phyloP scores from a whole-genome alignment of 148 eudicot genomes.

The Rhododendron mucronatum region DNA sequence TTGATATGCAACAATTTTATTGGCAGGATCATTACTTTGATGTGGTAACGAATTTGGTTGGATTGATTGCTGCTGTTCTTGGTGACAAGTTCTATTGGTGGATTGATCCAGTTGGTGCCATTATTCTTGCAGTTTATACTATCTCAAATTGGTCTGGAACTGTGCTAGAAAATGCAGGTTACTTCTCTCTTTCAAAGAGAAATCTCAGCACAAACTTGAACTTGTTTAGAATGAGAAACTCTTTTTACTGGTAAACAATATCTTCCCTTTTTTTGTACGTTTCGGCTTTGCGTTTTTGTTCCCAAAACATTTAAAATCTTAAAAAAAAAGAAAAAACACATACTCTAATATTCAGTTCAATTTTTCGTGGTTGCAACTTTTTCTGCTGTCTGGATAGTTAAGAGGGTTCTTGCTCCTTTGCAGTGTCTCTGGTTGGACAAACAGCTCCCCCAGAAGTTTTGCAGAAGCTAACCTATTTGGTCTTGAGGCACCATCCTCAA shows the following conservation, averaged over 20 bases:
- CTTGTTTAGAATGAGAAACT: background rate
- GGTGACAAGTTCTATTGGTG: constrained; percentile 68
- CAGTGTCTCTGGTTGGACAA: constrained; percentile 67
- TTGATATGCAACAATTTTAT: background rate
- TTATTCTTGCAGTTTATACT: constrained; percentile 57
- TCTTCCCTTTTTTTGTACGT: background rate
- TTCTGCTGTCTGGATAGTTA: background rate
- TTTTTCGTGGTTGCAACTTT: background rate
- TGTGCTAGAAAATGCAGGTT: constrained; percentile 77
- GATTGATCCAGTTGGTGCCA: constrained; percentile 75
- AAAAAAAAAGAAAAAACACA: background rate
- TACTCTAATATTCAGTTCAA: background rate
- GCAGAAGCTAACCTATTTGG: constrained; percentile 67
- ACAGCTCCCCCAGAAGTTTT: constrained; percentile 75
- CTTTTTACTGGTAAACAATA: background rate
- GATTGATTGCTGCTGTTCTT: constrained; percentile 65
- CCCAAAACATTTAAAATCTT: background rate
- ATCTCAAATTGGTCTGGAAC: constrained; percentile 74
- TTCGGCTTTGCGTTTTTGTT: background rate
- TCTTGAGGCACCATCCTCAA: constrained; percentile 45
- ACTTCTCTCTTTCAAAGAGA: background rate
- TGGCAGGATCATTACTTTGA: constrained; percentile 76
- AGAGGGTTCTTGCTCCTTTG: background rate
- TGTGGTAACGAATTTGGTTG: constrained; percentile 72
- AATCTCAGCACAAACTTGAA: background rate